phyloP scores from a whole-genome alignment of 352 stramenopile species.

The Phytophthora constricta region DNA sequence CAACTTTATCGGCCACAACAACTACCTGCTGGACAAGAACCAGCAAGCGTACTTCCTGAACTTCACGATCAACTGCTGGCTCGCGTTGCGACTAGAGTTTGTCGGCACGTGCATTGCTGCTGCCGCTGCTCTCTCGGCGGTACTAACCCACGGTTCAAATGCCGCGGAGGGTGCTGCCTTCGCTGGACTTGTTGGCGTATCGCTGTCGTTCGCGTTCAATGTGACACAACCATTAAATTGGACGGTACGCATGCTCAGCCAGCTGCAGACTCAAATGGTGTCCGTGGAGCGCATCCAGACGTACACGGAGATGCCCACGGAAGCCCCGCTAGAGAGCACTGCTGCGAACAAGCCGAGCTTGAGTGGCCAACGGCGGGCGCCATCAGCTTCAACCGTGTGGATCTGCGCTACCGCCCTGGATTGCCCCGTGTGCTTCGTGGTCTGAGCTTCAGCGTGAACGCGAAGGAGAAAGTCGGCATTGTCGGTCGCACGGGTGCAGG shows the following conservation, averaged over 20 bases:
- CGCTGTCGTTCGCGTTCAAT: conserved; percentile 72
- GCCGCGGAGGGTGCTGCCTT: conserved; percentile 39
- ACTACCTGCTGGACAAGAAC: conserved; percentile 61
- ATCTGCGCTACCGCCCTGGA: conserved; percentile 83
- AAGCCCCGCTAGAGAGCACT: conserved; percentile 48
- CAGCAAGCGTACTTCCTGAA: conserved; percentile 74
- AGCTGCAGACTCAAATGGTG: conserved; percentile 78
- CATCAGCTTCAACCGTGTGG: conserved; percentile 90
- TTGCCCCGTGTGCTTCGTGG: conserved; percentile 59
- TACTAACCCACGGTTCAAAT: conserved; percentile 48
- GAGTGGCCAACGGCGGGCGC: conserved; percentile 83
- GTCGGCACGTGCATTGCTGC: conserved; percentile 60
- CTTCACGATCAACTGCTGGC: conserved; percentile 73
- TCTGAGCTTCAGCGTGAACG: conserved; percentile 77
- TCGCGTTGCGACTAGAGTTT: conserved; percentile 71
- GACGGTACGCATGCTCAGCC: conserved; percentile 68
- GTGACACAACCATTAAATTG: conserved; percentile 78
- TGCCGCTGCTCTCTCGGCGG: conserved; percentile 48
- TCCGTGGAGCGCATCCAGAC: conserved; percentile 71
- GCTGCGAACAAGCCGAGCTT: conserved; percentile 30
- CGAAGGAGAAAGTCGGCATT: conserved; percentile 83
- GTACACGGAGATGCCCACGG: conserved; percentile 62
- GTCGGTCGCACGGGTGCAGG: conserved; percentile 82
- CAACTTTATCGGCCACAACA: conserved; percentile 53
- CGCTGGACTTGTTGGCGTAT: conserved; percentile 60